A percentile compares a stretch with the other conserved stretches of the same genome.
phyloP scores from a whole-genome alignment of 495 filamentous ascomycete genomes.

The Extremus antarcticus region DNA sequence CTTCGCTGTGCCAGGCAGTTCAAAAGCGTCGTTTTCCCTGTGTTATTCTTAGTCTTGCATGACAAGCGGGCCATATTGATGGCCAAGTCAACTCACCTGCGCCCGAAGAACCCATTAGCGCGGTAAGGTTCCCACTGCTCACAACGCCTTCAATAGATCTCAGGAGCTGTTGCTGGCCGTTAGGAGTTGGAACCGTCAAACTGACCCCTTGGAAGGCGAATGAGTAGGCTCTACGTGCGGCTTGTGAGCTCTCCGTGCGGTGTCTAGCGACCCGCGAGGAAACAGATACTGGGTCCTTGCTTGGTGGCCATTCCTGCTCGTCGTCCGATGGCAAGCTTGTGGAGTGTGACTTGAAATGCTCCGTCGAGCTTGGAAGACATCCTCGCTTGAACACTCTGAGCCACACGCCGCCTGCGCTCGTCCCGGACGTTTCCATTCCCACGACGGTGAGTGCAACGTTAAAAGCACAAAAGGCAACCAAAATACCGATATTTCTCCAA shows the following conservation, averaged over 20 bases:
- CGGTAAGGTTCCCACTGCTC: constrained; percentile 60
- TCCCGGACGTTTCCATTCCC: not conserved
- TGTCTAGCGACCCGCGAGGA: not conserved
- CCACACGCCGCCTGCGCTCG: not conserved
- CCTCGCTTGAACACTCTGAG: too few relatives aligned
- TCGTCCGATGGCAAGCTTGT: too few relatives aligned
- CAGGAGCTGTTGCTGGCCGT: constrained; percentile 47
- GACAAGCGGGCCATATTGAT: too few relatives aligned
- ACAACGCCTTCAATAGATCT: constrained; percentile 59
- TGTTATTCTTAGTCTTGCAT: too few relatives aligned
- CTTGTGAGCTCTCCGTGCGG: not conserved
- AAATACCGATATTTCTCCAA: constrained; percentile 24
- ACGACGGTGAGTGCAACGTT: not conserved
- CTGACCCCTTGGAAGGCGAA: constrained; percentile 72
- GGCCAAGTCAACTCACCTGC: too few relatives aligned
- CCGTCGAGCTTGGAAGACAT: too few relatives aligned
- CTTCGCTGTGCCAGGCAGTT: constrained; percentile 49
- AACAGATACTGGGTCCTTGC: not conserved
- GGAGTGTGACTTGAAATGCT: too few relatives aligned
- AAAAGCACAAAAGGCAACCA: constrained; percentile 1
- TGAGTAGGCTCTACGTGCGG: constrained; percentile 23
- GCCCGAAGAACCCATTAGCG: constrained; percentile 55
- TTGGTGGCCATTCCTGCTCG: not conserved
- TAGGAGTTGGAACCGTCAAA: constrained; percentile 58
- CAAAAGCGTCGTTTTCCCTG: constrained; percentile 58